A percentile compares a stretch with the other conserved stretches of the same genome.
phyloP scores from a whole-genome alignment of 2,329 filamentous ascomycete genomes.

The Thelonectria blattea region DNA sequence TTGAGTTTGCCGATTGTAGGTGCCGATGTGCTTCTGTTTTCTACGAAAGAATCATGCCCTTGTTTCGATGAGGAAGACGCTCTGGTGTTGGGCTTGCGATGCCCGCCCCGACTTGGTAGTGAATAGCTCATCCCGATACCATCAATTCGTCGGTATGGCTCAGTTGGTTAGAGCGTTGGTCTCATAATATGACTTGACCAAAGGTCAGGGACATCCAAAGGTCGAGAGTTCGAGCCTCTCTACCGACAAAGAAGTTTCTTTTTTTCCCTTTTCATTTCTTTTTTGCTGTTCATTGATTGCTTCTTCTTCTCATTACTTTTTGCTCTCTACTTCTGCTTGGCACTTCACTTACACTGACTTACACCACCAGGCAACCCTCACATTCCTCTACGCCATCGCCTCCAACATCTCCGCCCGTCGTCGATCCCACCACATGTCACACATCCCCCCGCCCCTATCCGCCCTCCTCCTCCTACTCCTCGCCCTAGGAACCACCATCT shows the following conservation, averaged over 20 bases:
- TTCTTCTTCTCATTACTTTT: too few relatives aligned
- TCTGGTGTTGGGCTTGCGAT: too few relatives aligned
- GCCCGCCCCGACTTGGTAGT: background rate
- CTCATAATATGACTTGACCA: constrained; percentile 21
- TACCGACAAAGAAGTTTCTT: constrained; percentile 8
- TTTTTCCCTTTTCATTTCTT: background rate
- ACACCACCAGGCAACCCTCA: constrained; percentile 23
- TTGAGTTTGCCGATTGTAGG: constrained; percentile 33
- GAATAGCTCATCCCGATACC: constrained; percentile 1
- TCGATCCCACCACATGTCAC: constrained; percentile 26
- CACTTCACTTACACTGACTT: background rate
- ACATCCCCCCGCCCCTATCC: constrained; percentile 26
- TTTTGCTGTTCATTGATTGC: background rate
- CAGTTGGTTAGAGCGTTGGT: constrained; percentile 25
- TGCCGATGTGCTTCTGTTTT: background rate
- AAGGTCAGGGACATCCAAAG: constrained; percentile 23
- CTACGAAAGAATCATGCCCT: background rate
- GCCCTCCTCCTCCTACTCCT: constrained; percentile 31
- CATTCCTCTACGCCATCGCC: constrained; percentile 30
- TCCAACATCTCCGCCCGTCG: constrained; percentile 33
- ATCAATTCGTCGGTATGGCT: constrained; percentile 21
- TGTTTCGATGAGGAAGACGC: too few relatives aligned
- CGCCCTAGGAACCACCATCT: constrained; percentile 30
- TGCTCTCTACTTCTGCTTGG: too few relatives aligned
- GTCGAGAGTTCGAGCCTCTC: constrained; percentile 25